Percentiles rank a stretch among this genome's conserved stretches.
These are phyloP conservation scores for Tillandsia leiboldiana DNA, from an alignment of 176 grass and related monocot species.

Conservation along the genomic window DNA sequence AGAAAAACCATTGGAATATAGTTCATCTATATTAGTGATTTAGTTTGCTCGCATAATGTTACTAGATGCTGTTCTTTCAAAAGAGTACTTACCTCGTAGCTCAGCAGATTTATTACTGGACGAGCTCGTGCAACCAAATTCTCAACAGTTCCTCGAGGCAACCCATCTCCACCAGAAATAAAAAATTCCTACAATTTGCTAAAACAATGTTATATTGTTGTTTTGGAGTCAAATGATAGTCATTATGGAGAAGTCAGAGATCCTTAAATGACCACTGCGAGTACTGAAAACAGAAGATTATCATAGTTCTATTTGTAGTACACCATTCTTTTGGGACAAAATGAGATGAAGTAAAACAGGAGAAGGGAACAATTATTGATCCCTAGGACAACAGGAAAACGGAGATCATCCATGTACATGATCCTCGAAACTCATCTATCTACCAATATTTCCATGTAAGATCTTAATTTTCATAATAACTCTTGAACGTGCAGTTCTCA, in stretches of 20 bases:
- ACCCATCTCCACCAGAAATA: slow-evolving; percentile 95
- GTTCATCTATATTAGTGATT: too few relatives aligned
- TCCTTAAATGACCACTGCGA: neutral
- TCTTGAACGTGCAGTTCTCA: too few relatives aligned
- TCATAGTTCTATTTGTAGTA: too few relatives aligned
- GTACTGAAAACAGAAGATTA: too few relatives aligned
- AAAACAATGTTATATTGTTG: neutral
- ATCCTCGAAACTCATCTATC: too few relatives aligned
- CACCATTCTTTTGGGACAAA: neutral
- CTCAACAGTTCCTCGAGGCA: slow-evolving; percentile 97
- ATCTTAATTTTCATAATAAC: too few relatives aligned
- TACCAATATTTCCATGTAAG: too few relatives aligned
- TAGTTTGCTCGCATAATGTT: neutral
- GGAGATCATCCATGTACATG: too few relatives aligned
- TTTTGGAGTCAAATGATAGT: neutral
- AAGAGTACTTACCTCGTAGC: slow-evolving; percentile 56
- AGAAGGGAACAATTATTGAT: too few relatives aligned
- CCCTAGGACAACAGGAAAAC: too few relatives aligned
- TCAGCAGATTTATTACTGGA: slow-evolving; percentile 75
- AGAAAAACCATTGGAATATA: too few relatives aligned
- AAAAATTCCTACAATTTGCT: slow-evolving; percentile 77
- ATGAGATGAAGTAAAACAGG: neutral
- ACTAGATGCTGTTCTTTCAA: slow-evolving; percentile 8
- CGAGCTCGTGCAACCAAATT: slow-evolving; percentile 71
- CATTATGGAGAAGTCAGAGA: neutral